These are phyloP conservation scores for Coemansia sp. DNA, from an alignment of 192 early-diverging fungal species.

Conservation along the genomic window DNA sequence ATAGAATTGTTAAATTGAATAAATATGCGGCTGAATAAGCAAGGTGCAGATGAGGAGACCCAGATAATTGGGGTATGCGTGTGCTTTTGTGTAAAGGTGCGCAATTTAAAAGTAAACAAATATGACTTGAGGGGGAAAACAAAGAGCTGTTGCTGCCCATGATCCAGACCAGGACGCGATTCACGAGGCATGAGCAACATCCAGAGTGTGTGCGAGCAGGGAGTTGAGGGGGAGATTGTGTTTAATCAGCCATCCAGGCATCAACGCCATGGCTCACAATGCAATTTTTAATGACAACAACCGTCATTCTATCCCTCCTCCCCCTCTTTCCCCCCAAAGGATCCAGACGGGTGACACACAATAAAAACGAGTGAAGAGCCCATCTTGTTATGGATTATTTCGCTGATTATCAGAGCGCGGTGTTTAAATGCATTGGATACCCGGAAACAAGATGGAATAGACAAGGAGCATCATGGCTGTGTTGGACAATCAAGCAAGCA, in stretches of 20 bases:
- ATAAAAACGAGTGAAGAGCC: too few relatives aligned
- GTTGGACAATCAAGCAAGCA: background rate
- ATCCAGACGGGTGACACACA: too few relatives aligned
- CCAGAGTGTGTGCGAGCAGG: too few relatives aligned
- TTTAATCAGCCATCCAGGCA: conserved; percentile 1
- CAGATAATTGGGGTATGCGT: too few relatives aligned
- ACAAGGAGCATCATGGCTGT: background rate
- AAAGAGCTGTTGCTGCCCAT: background rate
- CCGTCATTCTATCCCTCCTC: background rate
- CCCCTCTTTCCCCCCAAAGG: background rate
- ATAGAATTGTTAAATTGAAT: background rate
- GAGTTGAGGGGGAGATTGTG: too few relatives aligned
- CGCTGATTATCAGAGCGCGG: too few relatives aligned
- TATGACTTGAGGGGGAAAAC: background rate
- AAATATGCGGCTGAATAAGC: too few relatives aligned
- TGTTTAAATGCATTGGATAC: background rate
- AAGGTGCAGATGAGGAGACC: too few relatives aligned
- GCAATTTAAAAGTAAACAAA: background rate
- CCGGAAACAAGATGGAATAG: conserved; percentile 1
- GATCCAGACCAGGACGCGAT: too few relatives aligned
- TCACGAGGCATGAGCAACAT: too few relatives aligned
- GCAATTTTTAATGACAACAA: background rate
- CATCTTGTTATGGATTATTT: too few relatives aligned
- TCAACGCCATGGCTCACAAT: background rate
- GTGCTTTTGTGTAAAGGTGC: too few relatives aligned